Conservation (phyloP, 2,329 filamentous ascomycete genomes). For the Pyrenochaeta sp. region DNA sequence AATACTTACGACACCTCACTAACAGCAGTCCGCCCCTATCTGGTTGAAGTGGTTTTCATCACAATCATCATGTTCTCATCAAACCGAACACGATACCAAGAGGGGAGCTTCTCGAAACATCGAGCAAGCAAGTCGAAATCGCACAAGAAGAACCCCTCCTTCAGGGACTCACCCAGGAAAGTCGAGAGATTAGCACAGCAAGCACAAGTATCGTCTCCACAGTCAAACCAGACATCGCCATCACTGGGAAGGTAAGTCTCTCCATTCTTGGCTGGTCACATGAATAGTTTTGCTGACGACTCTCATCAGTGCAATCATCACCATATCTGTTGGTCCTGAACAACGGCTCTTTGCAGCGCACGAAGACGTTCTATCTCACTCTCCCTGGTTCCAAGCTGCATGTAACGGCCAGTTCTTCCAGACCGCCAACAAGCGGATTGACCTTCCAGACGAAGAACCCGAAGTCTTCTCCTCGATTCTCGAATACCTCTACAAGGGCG, state of each 20-base stretch:
- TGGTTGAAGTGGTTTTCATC: slow-evolving; percentile 16
- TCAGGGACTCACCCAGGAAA: slow-evolving; percentile 45
- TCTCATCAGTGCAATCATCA: slow-evolving; percentile 68
- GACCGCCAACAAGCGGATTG: slow-evolving; percentile 72
- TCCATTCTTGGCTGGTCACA: neutral
- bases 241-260: slow-evolving; percentile 47
- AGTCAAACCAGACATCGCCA: slow-evolving; percentile 48
- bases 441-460: slow-evolving; percentile 84
- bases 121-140: slow-evolving; percentile 50
- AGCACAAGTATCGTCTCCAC: slow-evolving; percentile 42
- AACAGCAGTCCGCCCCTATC: slow-evolving; percentile 14
- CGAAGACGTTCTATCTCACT: slow-evolving; percentile 80
- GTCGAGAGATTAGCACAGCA: slow-evolving; percentile 48
- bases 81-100: slow-evolving; percentile 39
- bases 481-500: slow-evolving; percentile 92
- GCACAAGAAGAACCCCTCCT: slow-evolving; percentile 48
- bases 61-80: slow-evolving; percentile 48
- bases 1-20: slow-evolving; percentile 34
- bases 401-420: slow-evolving; percentile 71
- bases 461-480: slow-evolving; percentile 91
- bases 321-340: slow-evolving; percentile 79
- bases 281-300: slow-evolving; percentile 24
- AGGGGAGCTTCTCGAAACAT: slow-evolving; percentile 51
- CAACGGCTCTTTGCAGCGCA: slow-evolving; percentile 91
- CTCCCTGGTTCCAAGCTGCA: slow-evolving; percentile 77